phyloP scores from a whole-genome alignment of 495 filamentous ascomycete genomes.

The Mycothermus thermophilus region DNA sequence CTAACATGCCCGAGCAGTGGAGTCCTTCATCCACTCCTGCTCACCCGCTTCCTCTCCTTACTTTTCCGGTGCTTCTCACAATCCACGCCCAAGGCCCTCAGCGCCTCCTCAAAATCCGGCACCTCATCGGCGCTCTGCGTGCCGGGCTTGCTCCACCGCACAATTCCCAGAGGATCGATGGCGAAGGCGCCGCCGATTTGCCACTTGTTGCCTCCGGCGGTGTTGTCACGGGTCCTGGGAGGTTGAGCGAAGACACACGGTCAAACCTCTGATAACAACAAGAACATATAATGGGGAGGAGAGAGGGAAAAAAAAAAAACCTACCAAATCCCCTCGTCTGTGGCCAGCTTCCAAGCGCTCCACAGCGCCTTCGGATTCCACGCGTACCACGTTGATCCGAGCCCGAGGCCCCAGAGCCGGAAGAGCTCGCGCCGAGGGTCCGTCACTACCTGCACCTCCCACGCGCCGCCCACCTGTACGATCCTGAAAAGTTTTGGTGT shows the following conservation, averaged over 20 bases:
- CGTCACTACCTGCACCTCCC: constrained; percentile 38
- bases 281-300: neutral
- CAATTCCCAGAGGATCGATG: constrained; percentile 34
- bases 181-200: constrained; percentile 45
- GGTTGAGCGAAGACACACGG: neutral
- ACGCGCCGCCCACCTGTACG: constrained; percentile 36
- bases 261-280: neutral
- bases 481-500: constrained; percentile 44
- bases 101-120: constrained; percentile 34
- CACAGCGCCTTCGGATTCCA: constrained; percentile 33
- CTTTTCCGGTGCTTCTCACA: too few relatives aligned
- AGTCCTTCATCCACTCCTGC: neutral
- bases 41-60: too few relatives aligned
- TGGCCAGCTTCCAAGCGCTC: constrained; percentile 33
- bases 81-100: constrained; percentile 20
- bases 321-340: constrained; percentile 42
- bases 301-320: neutral
- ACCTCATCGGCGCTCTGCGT: constrained; percentile 33
- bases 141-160: constrained; percentile 34
- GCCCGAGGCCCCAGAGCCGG: constrained; percentile 41
- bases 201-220: constrained; percentile 40
- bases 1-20: too few relatives aligned
- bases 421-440: constrained; percentile 39
- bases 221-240: neutral
- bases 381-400: constrained; percentile 38